phyloP scores from a whole-genome alignment of 179 eudicot genomes.

The Nepenthes alata region DNA sequence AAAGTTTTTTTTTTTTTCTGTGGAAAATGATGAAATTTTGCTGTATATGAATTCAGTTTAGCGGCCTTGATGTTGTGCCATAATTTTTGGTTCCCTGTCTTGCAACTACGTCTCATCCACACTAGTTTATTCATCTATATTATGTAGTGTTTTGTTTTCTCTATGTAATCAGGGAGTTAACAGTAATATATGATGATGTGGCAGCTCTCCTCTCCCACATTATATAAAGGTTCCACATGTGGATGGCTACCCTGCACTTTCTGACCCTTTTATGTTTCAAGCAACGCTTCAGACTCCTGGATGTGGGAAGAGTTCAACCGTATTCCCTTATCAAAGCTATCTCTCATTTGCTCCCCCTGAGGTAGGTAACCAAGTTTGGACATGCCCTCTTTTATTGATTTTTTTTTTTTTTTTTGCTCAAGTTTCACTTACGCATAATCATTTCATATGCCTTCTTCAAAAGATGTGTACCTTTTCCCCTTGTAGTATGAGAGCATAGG shows the following conservation, averaged over 20 bases:
- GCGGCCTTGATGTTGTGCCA: too few relatives aligned
- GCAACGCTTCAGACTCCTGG: conserved; percentile 52
- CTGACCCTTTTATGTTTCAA: conserved; percentile 47
- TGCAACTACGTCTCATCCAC: not conserved
- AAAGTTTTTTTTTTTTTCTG: not conserved
- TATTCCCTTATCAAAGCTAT: conserved; percentile 35
- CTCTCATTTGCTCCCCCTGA: conserved; percentile 94
- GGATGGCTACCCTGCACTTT: conserved; percentile 55
- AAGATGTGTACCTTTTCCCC: too few relatives aligned
- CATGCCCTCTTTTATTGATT: not conserved
- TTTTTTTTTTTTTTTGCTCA: not conserved
- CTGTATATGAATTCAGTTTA: too few relatives aligned
- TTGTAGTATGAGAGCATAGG: too few relatives aligned
- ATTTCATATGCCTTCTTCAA: too few relatives aligned
- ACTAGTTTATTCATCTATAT: not conserved
- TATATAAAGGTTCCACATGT: conserved; percentile 43
- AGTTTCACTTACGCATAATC: not conserved
- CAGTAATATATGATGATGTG: conserved; percentile 8
- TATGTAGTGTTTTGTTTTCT: not conserved
- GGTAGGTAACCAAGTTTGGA: conserved; percentile 19
- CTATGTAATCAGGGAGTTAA: not conserved
- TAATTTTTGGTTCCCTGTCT: too few relatives aligned
- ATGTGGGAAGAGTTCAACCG: conserved; percentile 13
- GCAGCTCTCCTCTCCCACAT: conserved; percentile 64
- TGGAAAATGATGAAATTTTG: too few relatives aligned